phyloP scores from a whole-genome alignment of 148 eudicot species.

The Diospyros lotus region DNA sequence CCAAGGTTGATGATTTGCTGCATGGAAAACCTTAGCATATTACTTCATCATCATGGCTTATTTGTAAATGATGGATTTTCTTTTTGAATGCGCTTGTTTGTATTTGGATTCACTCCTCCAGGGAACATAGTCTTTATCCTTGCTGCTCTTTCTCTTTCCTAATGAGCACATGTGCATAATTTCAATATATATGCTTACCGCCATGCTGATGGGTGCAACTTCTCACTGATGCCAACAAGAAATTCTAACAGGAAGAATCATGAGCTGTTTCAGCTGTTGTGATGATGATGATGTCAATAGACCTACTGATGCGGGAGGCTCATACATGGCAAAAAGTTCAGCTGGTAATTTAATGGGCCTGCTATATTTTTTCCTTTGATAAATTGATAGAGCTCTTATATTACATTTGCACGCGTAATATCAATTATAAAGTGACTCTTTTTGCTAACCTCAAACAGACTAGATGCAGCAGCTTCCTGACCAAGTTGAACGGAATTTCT shows the following conservation, averaged over 20 bases:
- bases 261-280: constrained; percentile 17
- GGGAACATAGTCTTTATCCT: no score
- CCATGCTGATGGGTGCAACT: no score
- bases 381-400: neutral
- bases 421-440: neutral
- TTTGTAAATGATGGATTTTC: no score
- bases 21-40: no score
- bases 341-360: constrained; percentile 6
- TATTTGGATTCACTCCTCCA: no score
- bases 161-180: no score
- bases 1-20: no score
- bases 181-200: neutral
- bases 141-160: no score
- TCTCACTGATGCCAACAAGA: neutral
- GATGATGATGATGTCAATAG: constrained; percentile 10
- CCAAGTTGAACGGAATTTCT: constrained; percentile 1
- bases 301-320: constrained; percentile 14
- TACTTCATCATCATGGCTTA: no score
- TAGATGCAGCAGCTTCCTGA: neutral
- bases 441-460: neutral
- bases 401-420: neutral
- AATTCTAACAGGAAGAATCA: constrained; percentile 10
- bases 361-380: neutral
- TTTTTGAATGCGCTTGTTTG: no score
- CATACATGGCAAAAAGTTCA: constrained; percentile 12